Evolutionary conservation across 257 asterid species (phyloP).

Genomic region (Solanum megistacrolobum): DNA sequence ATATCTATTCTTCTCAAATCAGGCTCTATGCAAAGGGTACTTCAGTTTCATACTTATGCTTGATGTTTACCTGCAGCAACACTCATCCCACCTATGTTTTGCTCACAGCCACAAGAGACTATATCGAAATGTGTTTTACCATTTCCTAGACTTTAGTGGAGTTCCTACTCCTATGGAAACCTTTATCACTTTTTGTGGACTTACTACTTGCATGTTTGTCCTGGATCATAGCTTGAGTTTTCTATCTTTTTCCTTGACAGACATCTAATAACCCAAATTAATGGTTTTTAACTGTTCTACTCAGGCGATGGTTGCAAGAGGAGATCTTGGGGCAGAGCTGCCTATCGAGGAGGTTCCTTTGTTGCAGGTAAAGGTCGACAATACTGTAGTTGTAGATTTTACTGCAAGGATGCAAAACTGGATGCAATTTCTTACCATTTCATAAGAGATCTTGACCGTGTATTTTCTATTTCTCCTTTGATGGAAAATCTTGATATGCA

Average conservation of each 20-base stretch:
- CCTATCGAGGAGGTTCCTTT: slow-evolving; percentile 96
- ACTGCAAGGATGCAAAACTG: not conserved
- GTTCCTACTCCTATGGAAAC: not conserved
- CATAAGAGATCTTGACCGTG: not conserved
- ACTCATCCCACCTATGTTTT: not conserved
- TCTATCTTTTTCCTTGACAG: not conserved
- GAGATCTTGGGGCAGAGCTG: slow-evolving; percentile 96
- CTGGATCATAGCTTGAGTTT: not conserved
- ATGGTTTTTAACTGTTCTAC: slow-evolving; percentile 3
- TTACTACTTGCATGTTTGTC: not conserved
- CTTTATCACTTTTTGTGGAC: not conserved
- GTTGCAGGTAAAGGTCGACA: slow-evolving; percentile 57
- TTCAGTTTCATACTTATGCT: not conserved
- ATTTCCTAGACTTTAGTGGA: not conserved
- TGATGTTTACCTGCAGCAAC: not conserved
- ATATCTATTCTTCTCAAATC: not conserved
- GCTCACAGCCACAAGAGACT: not conserved
- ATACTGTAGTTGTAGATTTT: not conserved
- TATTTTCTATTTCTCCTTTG: not conserved
- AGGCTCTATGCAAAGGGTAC: not conserved
- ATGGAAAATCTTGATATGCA: slow-evolving; percentile 12
- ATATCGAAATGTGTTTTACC: not conserved
- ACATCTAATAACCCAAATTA: not conserved
- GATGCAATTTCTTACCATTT: not conserved
- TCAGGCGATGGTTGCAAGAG: slow-evolving; percentile 99